phyloP scores from a whole-genome alignment of 306 rosid species.

The Inga laurina region DNA sequence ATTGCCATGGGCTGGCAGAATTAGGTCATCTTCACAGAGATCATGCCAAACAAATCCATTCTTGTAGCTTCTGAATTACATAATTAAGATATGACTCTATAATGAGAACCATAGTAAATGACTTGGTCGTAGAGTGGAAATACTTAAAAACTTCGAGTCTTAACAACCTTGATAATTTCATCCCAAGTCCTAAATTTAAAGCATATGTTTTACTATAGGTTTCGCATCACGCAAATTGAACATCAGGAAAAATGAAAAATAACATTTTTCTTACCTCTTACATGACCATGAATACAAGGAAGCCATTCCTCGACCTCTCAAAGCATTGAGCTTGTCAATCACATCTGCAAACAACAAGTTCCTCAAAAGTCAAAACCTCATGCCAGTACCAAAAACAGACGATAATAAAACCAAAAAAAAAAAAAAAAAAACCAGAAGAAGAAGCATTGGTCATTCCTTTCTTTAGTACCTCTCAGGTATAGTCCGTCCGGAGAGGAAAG shows the following conservation, averaged over 20 bases:
- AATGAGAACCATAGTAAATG: constrained; percentile 7
- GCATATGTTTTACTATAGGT: background rate
- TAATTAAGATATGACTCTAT: constrained; percentile 23
- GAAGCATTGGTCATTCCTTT: background rate
- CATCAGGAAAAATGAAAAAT: background rate
- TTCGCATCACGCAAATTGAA: constrained; percentile 28
- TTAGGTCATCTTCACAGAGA: constrained; percentile 81
- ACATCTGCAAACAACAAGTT: constrained; percentile 62
- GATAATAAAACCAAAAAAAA: background rate
- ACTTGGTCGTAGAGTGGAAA: background rate
- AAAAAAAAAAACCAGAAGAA: background rate
- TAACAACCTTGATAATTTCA: background rate
- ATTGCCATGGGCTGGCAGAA: constrained; percentile 89
- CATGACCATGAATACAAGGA: constrained; percentile 96
- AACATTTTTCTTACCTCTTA: constrained; percentile 63
- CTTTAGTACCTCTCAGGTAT: constrained; percentile 74
- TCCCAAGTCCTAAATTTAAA: constrained; percentile 10
- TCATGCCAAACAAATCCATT: constrained; percentile 98
- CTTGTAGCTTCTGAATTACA: constrained; percentile 85
- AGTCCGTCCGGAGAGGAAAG: constrained; percentile 79
- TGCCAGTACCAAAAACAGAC: background rate
- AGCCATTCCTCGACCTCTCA: constrained; percentile 97
- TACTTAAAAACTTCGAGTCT: background rate
- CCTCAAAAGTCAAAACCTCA: constrained; percentile 41
- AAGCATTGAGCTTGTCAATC: constrained; percentile 71